Evolutionary conservation across 2,329 filamentous ascomycete species (phyloP).

Genomic region (Xylaria digitata): DNA sequence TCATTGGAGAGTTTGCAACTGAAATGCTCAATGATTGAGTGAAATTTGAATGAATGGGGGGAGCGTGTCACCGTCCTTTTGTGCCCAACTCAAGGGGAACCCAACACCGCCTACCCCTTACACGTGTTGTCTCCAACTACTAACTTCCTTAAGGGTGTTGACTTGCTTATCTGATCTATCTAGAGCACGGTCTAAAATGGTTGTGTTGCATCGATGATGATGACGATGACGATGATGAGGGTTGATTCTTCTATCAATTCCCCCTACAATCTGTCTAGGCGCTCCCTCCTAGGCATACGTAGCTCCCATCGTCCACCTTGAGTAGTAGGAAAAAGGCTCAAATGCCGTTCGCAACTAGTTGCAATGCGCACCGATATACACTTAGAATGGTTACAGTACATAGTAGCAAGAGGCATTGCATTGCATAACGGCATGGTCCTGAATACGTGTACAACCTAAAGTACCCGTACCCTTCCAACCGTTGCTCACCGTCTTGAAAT

Average conservation of each 20-base stretch:
- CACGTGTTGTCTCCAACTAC: slow-evolving; percentile 22
- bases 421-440: slow-evolving; percentile 30
- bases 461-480: slow-evolving; percentile 28
- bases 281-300: not conserved
- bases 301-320: slow-evolving; percentile 6
- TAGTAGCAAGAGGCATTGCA: slow-evolving; percentile 30
- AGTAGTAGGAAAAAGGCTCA: slow-evolving; percentile 24
- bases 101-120: slow-evolving; percentile 29
- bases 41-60: not conserved
- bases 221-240: not conserved
- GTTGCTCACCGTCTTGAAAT: slow-evolving; percentile 30
- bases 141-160: not conserved
- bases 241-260: not conserved
- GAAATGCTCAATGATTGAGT: not conserved
- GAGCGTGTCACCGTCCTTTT: slow-evolving; percentile 15
- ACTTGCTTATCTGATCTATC: not conserved
- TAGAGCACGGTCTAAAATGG: not conserved
- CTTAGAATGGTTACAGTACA: slow-evolving; percentile 17
- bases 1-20: slow-evolving; percentile 8
- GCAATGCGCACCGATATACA: slow-evolving; percentile 17
- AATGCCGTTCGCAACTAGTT: slow-evolving; percentile 22
- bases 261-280: not conserved
- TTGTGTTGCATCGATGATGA: slow-evolving; percentile 5
- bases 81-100: slow-evolving; percentile 29
- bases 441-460: slow-evolving; percentile 35